Evolutionary conservation across 352 stramenopile genomes (phyloP), one percentile per base, ranked within the genome.

Genomic region (Phytophthora palmivora): DNA sequence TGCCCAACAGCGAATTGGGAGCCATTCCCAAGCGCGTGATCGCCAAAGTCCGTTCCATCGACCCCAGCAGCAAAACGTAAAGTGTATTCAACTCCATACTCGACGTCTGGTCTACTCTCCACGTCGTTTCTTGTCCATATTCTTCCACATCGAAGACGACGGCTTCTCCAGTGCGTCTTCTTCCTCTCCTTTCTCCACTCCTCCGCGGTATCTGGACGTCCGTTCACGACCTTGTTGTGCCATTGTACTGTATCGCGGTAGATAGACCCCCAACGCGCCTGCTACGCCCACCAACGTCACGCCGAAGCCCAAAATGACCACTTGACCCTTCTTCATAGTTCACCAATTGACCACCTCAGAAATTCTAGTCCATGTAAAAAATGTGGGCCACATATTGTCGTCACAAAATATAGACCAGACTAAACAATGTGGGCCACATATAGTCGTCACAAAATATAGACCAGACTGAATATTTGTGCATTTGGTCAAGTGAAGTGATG

Each of bases 61-160:
- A 72, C 50, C 56, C 39, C 49, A 55, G 37, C 26, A 47, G 24
- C 53, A 53, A 60, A 52, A 30, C 24, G 10, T 47, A 21, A 36
- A 14, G 26, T 49, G 16, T 58, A 58, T 58, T 49, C 11, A 49
- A 42, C 7, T 41, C 47, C 47, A 22, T 18, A 12, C 8, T 34
- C 0, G 6, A 28, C 26, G 26, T 62, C 26, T 26, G 11, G 19
- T 39, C 32, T 72, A 72, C 16, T 78, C 43, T 10, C 58, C 66
- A n/a, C 61, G 48, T 14, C 46, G 46, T 36, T 73, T 67, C 49
- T 74, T 79, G 47, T 80, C 64, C 33, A 79, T 72, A 42, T 81
- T 78, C 47, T 84, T 79, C 75, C 72, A 81, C 75, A 81, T 84
- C 5, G 75, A 79, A 16, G 61, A 66, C 61, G 70, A 65, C 19